Conservation (phyloP, 805 yeast species). For the Zygosaccharomyces siamensis region DNA sequence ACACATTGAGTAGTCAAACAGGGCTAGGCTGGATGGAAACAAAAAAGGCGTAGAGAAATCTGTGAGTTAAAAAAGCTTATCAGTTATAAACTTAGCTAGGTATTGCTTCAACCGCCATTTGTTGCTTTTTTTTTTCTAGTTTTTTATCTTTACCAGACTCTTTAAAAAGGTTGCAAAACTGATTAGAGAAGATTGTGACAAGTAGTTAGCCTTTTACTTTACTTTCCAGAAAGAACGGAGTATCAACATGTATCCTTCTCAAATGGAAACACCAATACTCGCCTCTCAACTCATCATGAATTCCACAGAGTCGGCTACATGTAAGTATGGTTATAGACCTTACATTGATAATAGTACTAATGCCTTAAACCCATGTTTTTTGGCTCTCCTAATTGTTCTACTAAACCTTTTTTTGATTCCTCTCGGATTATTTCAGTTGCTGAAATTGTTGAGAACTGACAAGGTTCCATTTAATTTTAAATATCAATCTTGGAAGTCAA, state of each 20-base stretch:
- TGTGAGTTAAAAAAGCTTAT: not conserved
- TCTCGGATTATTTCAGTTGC: conserved; percentile 24
- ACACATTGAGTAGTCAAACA: too few relatives aligned
- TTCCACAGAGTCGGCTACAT: not conserved
- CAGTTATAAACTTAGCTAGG: not conserved
- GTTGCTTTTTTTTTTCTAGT: not conserved
- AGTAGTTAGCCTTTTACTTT: not conserved
- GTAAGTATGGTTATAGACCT: conserved; percentile 27
- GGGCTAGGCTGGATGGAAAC: conserved; percentile 3
- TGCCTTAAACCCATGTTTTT: conserved; percentile 36
- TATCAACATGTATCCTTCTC: not conserved
- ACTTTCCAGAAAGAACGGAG: not conserved
- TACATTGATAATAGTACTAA: conserved; percentile 34
- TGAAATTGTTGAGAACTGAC: conserved; percentile 13
- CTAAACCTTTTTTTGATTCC: conserved; percentile 18
- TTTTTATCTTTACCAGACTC: not conserved
- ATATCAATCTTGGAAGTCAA: conserved; percentile 6
- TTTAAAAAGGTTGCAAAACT: not conserved
- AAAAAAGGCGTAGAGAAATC: not conserved
- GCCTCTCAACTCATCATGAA: not conserved
- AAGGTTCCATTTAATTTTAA: conserved; percentile 19
- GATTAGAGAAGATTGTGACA: not conserved
- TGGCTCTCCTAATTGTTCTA: conserved; percentile 19
- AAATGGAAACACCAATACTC: not conserved
- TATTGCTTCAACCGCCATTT: not conserved